Percentiles rank a stretch among this genome's conserved stretches.
Conservation (phyloP, 164 flowering plant genomes). For the Vitis labrusca region DNA sequence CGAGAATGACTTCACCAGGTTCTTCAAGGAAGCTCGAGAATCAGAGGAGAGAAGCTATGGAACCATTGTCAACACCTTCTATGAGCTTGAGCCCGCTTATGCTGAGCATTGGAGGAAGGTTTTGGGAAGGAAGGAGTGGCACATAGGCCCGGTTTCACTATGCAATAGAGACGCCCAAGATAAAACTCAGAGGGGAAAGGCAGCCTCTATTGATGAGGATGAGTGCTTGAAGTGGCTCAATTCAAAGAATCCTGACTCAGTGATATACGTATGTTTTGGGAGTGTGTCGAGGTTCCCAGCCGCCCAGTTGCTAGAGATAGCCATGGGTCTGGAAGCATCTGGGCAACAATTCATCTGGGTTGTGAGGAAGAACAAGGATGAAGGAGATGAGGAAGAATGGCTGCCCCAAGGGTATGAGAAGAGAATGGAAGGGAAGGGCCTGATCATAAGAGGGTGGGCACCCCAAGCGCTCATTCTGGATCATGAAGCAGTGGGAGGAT, state of each 20-base stretch:
- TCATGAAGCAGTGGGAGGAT: constrained; percentile 29
- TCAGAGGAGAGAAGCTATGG: constrained; percentile 30
- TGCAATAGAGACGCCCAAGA: constrained; percentile 16
- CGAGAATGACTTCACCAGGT: not conserved
- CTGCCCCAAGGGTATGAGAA: constrained; percentile 38
- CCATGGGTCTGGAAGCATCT: constrained; percentile 27
- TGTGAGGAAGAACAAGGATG: constrained; percentile 8
- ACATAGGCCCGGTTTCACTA: constrained; percentile 35
- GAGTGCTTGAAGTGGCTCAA: constrained; percentile 36
- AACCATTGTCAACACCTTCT: constrained; percentile 38
- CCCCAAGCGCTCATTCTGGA: constrained; percentile 45
- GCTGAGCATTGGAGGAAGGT: constrained; percentile 26
- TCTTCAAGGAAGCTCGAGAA: not conserved
- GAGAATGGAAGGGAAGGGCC: constrained; percentile 25
- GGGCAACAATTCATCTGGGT: constrained; percentile 36
- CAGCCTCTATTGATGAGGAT: constrained; percentile 14
- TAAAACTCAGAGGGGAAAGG: constrained; percentile 22
- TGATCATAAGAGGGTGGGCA: constrained; percentile 48
- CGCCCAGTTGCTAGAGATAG: constrained; percentile 25
- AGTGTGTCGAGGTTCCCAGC: constrained; percentile 15
- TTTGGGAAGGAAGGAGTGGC: constrained; percentile 32
- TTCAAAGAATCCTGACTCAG: constrained; percentile 26
- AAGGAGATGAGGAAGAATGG: constrained; percentile 18
- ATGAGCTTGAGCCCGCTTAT: constrained; percentile 44
- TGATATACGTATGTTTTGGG: constrained; percentile 37